Conservation (phyloP, 225 moss, liverwort and hornwort species). For the Marchantia polymorpha region DNA sequence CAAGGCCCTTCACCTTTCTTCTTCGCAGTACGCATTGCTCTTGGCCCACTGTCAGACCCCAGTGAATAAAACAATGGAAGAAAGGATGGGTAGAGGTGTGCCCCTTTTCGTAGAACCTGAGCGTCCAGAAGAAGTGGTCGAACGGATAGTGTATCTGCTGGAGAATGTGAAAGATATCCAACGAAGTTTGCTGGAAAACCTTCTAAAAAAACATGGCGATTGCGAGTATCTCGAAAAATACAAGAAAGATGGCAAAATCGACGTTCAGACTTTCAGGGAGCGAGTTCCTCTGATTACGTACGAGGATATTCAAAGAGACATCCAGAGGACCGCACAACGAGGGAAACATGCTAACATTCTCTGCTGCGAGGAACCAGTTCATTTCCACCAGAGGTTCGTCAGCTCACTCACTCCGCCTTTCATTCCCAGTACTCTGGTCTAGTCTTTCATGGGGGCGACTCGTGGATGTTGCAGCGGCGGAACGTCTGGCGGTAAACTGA, state of each 20-base stretch:
- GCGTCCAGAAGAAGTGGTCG: no score
- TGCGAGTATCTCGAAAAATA: background rate
- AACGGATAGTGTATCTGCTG: background rate
- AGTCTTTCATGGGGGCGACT: no score
- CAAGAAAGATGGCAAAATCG: background rate
- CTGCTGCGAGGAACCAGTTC: background rate
- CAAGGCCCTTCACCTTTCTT: no score
- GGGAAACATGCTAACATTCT: background rate
- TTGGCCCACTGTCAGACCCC: no score
- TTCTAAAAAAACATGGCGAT: background rate
- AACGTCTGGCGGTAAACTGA: no score
- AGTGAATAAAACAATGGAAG: no score
- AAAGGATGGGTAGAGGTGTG: no score
- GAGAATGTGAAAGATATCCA: background rate
- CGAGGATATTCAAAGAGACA: background rate
- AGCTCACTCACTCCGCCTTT: background rate
- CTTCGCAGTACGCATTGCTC: no score
- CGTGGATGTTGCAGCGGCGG: no score
- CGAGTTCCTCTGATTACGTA: background rate
- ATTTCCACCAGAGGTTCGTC: background rate
- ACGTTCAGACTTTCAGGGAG: background rate
- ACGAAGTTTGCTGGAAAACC: background rate
- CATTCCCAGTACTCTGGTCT: no score
- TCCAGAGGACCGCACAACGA: background rate
- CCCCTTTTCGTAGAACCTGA: no score